Evolutionary conservation across 208 protist genomes (phyloP), one percentile per base, ranked within the genome.

Genomic region (Balamuthia mandrillaris): DNA sequence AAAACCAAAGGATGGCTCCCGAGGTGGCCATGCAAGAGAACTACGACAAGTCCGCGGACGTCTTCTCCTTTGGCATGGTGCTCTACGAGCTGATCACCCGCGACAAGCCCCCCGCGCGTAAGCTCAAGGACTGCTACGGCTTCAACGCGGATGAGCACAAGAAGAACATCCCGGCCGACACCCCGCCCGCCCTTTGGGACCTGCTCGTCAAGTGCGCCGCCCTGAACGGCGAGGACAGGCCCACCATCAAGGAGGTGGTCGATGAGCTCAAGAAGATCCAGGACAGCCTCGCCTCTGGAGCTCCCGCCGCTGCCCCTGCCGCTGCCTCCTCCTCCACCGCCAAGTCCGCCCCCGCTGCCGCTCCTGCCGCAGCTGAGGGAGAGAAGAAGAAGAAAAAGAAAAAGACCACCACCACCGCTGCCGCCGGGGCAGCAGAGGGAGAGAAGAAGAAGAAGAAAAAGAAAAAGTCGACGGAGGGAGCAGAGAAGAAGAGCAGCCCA

Each of bases 61-160:
- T 94, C 6, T 94, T 89, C 49, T 86, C 83, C 0, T 93, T 90
- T 87, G 91, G 86, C 12, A 89, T 93, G 31, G 85, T 93, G 0
- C 56, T 92, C 61, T 84, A 61, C 2, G 90, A 93, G 51, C 75
- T 93, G n/a, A 78, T 92, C 10, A 90, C 87, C n/a, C 47, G 88
- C 37, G 66, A 78, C 45, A 78, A 78, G 68, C 68, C 68, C 39
- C 68, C 68, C 68, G 58, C 42, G 68, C 68, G 68, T 18, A 78
- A 78, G 68, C 68, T 78, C 45, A 78, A 78, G 68, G 68, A 78
- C 24, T 78, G 68, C 68, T 78, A 78, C 68, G 68, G 45, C 29
- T 78, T 78, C 68, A 78, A 78, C 47, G 68, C 45, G 29, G 68
- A 78, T 24, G 68, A 78, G 2, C 68, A 78, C 68, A 41, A 6